Base-by-base conservation (phyloP, 148 eudicot genomes). In the Nyssa sinensis region DNA sequence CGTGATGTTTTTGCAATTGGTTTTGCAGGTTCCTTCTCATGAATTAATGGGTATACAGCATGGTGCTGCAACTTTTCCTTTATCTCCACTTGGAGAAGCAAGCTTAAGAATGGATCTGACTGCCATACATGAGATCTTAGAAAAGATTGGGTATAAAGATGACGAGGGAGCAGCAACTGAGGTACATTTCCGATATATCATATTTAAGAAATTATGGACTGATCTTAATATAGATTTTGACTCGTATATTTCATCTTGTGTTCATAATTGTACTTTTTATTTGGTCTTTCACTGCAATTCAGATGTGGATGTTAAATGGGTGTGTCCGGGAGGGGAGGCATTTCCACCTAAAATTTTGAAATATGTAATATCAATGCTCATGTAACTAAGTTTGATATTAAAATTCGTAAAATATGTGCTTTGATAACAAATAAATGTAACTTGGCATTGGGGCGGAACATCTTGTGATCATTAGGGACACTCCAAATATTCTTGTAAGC, bases 131-230 rank as follows among this genome's bases (percentile, higher is more conserved):
- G 97, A 92, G 83, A 77, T 94, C 77, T 25, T 94, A 47, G 92
- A 92, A 80, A 84, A 74, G 57, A 77, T 90, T 77, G 96, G 93
- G 51, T 94, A 94, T 78, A 94, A 90, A 84, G 97, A 94, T 77
- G 98, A 94, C 6, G 98, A 94, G 79, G 98, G 97, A 75, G 91
- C 97, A 78, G 96, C 94, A 61, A 89, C 98, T 72, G 97, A 95
- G 98, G 98, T 95, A 81, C 80, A 85, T 80, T 69, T 65, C 71
- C 27, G 30, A 33, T 32, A 47, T 68, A 51, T 69, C n/a, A 51
- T 62, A 37, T 37, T 11, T 23, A 60, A 8, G 25, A 34, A 28
- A 11, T 35, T 37, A 4, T 3, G 5, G 17, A 23, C 8, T 62
- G 24, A 62, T 29, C 23, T 41, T 19, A 61, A 37, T 30, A 44